phyloP scores from a whole-genome alignment of 1,284 basidiomycete genomes.

The Papiliotrema fonsecae region DNA sequence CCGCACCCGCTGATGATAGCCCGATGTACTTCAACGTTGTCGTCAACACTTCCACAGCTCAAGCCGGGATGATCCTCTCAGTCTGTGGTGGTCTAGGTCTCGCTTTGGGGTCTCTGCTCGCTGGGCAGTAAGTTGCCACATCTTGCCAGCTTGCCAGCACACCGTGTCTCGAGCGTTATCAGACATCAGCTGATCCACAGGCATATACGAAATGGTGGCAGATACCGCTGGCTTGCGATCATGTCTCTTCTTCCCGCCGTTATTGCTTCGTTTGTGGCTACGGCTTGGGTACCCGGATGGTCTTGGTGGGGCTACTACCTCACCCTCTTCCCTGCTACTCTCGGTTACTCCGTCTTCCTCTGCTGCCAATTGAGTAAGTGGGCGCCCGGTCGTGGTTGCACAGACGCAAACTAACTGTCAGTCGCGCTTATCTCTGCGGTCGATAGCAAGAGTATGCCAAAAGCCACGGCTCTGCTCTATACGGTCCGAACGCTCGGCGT shows the following conservation, averaged over 20 bases:
- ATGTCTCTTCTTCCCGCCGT: constrained; percentile 34
- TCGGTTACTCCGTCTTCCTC: constrained; percentile 46
- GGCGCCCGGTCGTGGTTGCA: background rate
- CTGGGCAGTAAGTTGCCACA: constrained; percentile 62
- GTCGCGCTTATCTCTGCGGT: constrained; percentile 43
- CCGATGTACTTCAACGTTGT: constrained; percentile 47
- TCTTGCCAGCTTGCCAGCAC: too few species aligned
- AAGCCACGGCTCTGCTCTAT: constrained; percentile 47
- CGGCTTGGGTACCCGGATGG: constrained; percentile 34
- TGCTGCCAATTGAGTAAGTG: constrained; percentile 37
- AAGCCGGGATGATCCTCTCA: constrained; percentile 50
- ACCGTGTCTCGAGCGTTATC: too few species aligned
- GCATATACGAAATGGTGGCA: constrained; percentile 40
- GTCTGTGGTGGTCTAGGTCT: constrained; percentile 77
- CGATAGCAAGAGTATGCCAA: constrained; percentile 43
- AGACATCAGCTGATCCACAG: constrained; percentile 11
- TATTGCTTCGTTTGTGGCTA: constrained; percentile 27
- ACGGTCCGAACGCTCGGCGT: constrained; percentile 43
- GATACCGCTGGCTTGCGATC: constrained; percentile 36
- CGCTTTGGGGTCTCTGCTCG: constrained; percentile 73
- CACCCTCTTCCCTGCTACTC: constrained; percentile 36
- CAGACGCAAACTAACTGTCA: constrained; percentile 8
- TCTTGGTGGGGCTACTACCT: constrained; percentile 39
- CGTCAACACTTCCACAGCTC: constrained; percentile 34
- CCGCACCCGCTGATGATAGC: background rate